Base-by-base conservation (phyloP, 2,329 filamentous ascomycete species). In the Sclerotinia subarctica region DNA sequence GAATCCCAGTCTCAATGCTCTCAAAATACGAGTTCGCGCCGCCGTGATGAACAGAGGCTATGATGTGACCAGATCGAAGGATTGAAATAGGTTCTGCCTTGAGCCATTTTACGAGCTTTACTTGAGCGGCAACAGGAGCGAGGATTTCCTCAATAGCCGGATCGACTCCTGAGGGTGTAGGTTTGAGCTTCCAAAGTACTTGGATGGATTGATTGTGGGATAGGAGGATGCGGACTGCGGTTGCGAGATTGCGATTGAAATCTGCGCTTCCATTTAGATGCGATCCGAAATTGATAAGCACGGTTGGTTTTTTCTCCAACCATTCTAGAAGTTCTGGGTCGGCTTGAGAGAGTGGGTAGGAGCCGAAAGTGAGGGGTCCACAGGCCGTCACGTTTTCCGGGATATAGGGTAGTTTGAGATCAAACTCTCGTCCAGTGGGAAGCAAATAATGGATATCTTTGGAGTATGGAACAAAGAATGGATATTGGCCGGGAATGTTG, bases 231-330 rank as follows among this genome's bases (percentile, higher is more conserved):
- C 74, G 75, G 3, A 85, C 49, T 0, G 79, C 79, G 0, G 53
- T 58, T 0, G 80, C 79, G 44, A 85, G 78, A 44, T 81, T 79
- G 10, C 75, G 59, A 0, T 80, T 80, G 58, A 80, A 77, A 0
- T 66, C 46, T 8, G 66, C 56, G 26, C 72, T 72, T 52, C 71
- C 70, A 21, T 63, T 38, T 15, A 73, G 62, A 29, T 72, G 70
- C 0, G 82, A 81, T 0, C 84, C 84, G 1, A 85, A 73, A 69
- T 82, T 84, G 46, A 85, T 77, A n/a, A 83, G 78, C 0, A 86
- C 73, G 0, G 82, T 84, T 2, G 81, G 80, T 0, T 76, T 76
- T 3, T 74, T 72, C 0, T 73, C 70, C 4, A 85, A 75, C 84
- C 83, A 85, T 1, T 56, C 54, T 1, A 74, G 73, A 11, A 85